Conservation (phyloP, 202 grass and related monocot genomes). For the Musa balbisiana region DNA sequence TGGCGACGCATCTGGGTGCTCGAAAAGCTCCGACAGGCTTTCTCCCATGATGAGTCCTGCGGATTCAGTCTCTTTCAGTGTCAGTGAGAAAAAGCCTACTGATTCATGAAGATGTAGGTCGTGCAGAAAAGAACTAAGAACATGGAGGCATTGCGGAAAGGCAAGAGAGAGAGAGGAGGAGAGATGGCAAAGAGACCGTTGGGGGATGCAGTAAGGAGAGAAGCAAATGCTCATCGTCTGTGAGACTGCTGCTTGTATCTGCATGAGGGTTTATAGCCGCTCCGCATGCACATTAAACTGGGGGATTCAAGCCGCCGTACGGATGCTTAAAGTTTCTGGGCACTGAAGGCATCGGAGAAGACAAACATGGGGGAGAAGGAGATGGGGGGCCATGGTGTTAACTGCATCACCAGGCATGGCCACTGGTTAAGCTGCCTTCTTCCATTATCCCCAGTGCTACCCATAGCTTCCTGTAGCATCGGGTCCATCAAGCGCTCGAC, state of each 20-base stretch:
- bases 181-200: background rate
- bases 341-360: background rate
- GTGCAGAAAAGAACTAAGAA: background rate
- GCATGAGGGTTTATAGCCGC: too few relatives aligned
- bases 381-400: background rate
- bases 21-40: slow-evolving; percentile 31
- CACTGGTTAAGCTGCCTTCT: background rate
- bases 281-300: slow-evolving; percentile 7
- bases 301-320: background rate
- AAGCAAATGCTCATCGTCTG: too few relatives aligned
- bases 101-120: too few relatives aligned
- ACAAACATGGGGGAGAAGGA: background rate
- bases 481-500: too few relatives aligned
- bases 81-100: background rate
- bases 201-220: too few relatives aligned
- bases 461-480: too few relatives aligned
- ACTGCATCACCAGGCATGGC: background rate
- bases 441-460: too few relatives aligned
- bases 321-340: slow-evolving; percentile 3
- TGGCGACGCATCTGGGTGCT: slow-evolving; percentile 7
- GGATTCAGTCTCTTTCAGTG: background rate
- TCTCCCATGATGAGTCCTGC: slow-evolving; percentile 13
- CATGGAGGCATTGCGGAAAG: background rate
- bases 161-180: background rate
- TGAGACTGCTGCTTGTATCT: too few relatives aligned